Percentiles rank a stretch among this genome's conserved stretches.
phyloP scores from a whole-genome alignment of 2,329 filamentous ascomycete genomes.

The Phaeophleospora eucalypticola region DNA sequence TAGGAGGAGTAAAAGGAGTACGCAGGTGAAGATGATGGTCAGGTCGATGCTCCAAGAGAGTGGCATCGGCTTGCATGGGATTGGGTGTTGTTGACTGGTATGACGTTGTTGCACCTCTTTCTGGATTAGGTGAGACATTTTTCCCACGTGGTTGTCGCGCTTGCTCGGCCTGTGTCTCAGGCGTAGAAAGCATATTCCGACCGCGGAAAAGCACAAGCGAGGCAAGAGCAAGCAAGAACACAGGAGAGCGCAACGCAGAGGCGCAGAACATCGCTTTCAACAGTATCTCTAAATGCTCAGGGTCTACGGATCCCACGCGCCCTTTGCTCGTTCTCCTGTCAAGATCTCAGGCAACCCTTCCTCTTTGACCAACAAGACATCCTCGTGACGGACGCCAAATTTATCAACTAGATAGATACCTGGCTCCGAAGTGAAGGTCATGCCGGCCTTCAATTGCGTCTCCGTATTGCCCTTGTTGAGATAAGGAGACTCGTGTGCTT shows the following conservation, averaged over 20 bases:
- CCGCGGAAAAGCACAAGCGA: too few species aligned
- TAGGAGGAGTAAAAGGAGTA: constrained; percentile 16
- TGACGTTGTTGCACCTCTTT: not conserved
- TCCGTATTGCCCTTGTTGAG: constrained; percentile 58
- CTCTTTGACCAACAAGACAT: constrained; percentile 56
- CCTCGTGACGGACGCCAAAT: constrained; percentile 62
- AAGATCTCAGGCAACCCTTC: constrained; percentile 53
- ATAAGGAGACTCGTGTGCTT: constrained; percentile 62
- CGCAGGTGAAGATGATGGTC: constrained; percentile 17
- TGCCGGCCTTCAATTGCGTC: constrained; percentile 49
- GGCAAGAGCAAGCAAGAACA: too few species aligned
- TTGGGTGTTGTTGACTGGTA: not conserved
- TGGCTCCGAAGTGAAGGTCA: constrained; percentile 62
- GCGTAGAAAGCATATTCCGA: too few species aligned
- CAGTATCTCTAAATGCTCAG: too few species aligned
- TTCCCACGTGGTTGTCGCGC: not conserved
- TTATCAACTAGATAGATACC: constrained; percentile 58
- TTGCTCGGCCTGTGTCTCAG: too few species aligned
- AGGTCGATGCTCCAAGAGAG: constrained; percentile 17
- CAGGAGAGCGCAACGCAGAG: too few species aligned
- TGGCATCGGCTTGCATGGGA: not conserved
- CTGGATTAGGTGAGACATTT: not conserved
- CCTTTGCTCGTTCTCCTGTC: constrained; percentile 50
- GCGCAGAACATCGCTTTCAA: too few species aligned
- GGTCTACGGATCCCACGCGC: constrained; percentile 52